These are phyloP conservation scores for Phaeosphaeriaceae sp. DNA, from an alignment of 2,329 filamentous ascomycete species.

Conservation along the genomic window DNA sequence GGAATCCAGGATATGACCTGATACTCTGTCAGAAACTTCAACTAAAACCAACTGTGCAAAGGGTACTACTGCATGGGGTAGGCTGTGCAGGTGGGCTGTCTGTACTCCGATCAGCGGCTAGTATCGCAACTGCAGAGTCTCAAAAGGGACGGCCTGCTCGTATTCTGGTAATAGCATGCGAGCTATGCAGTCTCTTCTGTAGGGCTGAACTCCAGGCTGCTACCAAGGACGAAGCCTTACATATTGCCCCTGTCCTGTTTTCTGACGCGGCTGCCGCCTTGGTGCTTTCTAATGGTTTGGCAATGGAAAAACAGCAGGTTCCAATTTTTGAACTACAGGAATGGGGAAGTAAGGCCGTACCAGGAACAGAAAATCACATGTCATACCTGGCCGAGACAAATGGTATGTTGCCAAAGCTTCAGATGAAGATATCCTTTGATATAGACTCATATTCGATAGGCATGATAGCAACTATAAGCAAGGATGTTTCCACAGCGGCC, in stretches of 20 bases:
- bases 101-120: conserved; percentile 58
- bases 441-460: conserved; percentile 7
- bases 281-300: conserved; percentile 69
- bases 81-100: conserved; percentile 50
- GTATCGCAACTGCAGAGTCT: conserved; percentile 68
- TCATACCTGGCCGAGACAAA: conserved; percentile 69
- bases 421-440: neutral
- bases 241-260: conserved; percentile 71
- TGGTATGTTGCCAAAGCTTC: conserved; percentile 50
- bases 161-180: conserved; percentile 69
- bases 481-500: conserved; percentile 26
- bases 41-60: conserved; percentile 36
- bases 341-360: conserved; percentile 69
- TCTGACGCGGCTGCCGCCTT: conserved; percentile 73
- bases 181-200: conserved; percentile 60
- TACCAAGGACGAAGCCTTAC: conserved; percentile 58
- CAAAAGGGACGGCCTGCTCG: conserved; percentile 66
- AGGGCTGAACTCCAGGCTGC: conserved; percentile 71
- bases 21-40: conserved; percentile 44
- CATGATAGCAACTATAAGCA: conserved; percentile 29
- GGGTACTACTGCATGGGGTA: conserved; percentile 46
- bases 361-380: conserved; percentile 67
- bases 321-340: conserved; percentile 66
- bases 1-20: conserved; percentile 49
- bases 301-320: conserved; percentile 41